Conservation (phyloP, 2,329 filamentous ascomycete species). For the Ascochyta pisi region DNA sequence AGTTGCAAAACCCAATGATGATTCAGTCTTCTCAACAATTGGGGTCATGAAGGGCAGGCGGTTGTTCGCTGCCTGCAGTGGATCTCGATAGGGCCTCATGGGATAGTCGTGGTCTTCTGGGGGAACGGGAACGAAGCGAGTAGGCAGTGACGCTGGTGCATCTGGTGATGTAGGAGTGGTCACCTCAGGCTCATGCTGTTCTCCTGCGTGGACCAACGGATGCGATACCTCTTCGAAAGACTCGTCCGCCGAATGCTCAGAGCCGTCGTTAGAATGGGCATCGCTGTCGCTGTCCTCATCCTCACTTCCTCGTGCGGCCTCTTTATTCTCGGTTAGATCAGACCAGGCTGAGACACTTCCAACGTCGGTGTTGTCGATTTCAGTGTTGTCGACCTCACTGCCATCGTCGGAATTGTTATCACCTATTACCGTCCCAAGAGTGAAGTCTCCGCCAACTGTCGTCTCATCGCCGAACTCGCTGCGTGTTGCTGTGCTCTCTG, state of each 20-base stretch:
- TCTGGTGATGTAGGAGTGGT: slow-evolving; percentile 58
- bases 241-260: slow-evolving; percentile 44
- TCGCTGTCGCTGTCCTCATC: slow-evolving; percentile 36
- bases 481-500: slow-evolving; percentile 82
- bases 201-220: slow-evolving; percentile 34
- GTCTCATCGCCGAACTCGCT: slow-evolving; percentile 72
- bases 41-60: slow-evolving; percentile 98
- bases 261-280: slow-evolving; percentile 48
- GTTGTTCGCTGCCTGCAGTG: slow-evolving; percentile 81
- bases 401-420: slow-evolving; percentile 54
- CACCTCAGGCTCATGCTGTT: slow-evolving; percentile 49
- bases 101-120: slow-evolving; percentile 87
- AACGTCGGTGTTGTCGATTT: slow-evolving; percentile 46
- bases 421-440: slow-evolving; percentile 47
- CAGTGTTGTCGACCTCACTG: slow-evolving; percentile 29
- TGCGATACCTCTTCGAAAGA: slow-evolving; percentile 44
- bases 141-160: slow-evolving; percentile 50
- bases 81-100: slow-evolving; percentile 80
- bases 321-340: slow-evolving; percentile 78
- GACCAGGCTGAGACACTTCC: slow-evolving; percentile 80
- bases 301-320: slow-evolving; percentile 61
- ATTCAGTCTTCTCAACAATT: slow-evolving; percentile 94
- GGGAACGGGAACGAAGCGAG: slow-evolving; percentile 77
- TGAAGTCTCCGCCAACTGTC: slow-evolving; percentile 57
- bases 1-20: slow-evolving; percentile 69